Conservation (phyloP, 2,329 filamentous ascomycete species). For the Paraconiothyrium brasiliense region DNA sequence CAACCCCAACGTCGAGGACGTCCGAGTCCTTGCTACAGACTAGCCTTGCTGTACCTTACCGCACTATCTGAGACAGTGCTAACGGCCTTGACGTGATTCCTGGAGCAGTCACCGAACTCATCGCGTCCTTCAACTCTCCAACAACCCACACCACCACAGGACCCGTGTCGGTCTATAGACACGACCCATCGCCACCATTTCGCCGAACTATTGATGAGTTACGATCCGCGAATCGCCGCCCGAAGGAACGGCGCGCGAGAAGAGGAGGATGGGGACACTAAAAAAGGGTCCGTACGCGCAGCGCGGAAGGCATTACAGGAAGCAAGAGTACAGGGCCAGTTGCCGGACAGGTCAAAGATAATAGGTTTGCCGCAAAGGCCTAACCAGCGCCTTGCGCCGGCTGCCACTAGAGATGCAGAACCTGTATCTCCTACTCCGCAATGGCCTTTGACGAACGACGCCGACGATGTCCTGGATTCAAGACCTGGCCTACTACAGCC, state of each 20-base stretch:
- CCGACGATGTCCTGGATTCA: conserved; percentile 34
- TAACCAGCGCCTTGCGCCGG: conserved; percentile 42
- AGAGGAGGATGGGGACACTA: conserved; percentile 32
- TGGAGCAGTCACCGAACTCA: conserved; percentile 19
- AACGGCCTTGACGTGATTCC: conserved; percentile 25
- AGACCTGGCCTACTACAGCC: conserved; percentile 32
- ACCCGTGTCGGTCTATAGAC: conserved; percentile 46
- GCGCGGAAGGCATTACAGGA: conserved; percentile 47
- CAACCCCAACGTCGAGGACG: conserved; percentile 8
- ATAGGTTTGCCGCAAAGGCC: conserved; percentile 48
- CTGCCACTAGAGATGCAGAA: conserved; percentile 25
- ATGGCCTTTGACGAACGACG: conserved; percentile 57
- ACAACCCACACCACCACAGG: conserved; percentile 20
- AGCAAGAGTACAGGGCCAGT: conserved; percentile 37
- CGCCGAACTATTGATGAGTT: conserved; percentile 46
- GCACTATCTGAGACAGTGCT: conserved; percentile 28
- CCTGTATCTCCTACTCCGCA: conserved; percentile 50
- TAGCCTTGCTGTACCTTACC: conserved; percentile 17
- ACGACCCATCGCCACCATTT: conserved; percentile 42
- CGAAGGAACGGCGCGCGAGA: conserved; percentile 40
- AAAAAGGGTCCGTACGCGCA: conserved; percentile 49
- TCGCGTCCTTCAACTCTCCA: conserved; percentile 11
- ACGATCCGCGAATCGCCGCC: conserved; percentile 46
- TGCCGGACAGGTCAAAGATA: conserved; percentile 44
- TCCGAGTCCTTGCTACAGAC: conserved; percentile 19